Evolutionary conservation across 129 eudicot genomes (phyloP).

Genomic region (Mikania micrantha): DNA sequence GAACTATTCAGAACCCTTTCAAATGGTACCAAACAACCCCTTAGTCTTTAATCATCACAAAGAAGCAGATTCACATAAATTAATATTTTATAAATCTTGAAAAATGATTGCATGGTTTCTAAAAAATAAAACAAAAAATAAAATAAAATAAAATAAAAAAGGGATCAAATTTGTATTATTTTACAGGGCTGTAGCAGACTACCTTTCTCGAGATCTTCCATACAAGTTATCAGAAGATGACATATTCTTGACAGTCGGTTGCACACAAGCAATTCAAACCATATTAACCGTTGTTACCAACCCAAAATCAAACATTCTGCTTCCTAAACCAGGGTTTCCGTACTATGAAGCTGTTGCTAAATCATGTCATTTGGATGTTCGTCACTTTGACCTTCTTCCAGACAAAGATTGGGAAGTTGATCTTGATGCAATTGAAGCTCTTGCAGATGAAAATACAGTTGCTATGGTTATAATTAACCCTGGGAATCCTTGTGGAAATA

Average conservation of each 20-base stretch:
- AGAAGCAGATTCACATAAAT: neutral
- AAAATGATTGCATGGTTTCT: too few relatives aligned
- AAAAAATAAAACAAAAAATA: too few relatives aligned
- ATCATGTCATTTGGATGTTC: conserved; percentile 42
- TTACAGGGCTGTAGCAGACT: conserved; percentile 63
- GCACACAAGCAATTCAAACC: conserved; percentile 60
- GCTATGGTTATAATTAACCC: conserved; percentile 83
- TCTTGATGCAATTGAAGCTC: conserved; percentile 58
- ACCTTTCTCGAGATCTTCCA: conserved; percentile 76
- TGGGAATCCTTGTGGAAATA: conserved; percentile 94
- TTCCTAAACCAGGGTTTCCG: conserved; percentile 77
- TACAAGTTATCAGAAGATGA: conserved; percentile 62
- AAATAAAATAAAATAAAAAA: too few relatives aligned
- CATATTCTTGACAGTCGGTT: conserved; percentile 65
- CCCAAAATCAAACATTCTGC: conserved; percentile 64
- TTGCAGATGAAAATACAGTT: conserved; percentile 75
- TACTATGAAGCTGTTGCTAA: conserved; percentile 57
- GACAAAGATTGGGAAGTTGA: conserved; percentile 74
- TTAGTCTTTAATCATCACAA: too few relatives aligned
- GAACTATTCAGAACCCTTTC: too few relatives aligned
- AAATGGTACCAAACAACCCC: too few relatives aligned
- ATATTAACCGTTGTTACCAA: conserved; percentile 49
- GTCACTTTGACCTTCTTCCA: conserved; percentile 65
- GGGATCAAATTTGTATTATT: neutral
- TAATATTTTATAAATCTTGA: neutral